A percentile compares a stretch with the other conserved stretches of the same genome.
Conservation (phyloP, 2,329 filamentous ascomycete species). For the Phialophora expanda region DNA sequence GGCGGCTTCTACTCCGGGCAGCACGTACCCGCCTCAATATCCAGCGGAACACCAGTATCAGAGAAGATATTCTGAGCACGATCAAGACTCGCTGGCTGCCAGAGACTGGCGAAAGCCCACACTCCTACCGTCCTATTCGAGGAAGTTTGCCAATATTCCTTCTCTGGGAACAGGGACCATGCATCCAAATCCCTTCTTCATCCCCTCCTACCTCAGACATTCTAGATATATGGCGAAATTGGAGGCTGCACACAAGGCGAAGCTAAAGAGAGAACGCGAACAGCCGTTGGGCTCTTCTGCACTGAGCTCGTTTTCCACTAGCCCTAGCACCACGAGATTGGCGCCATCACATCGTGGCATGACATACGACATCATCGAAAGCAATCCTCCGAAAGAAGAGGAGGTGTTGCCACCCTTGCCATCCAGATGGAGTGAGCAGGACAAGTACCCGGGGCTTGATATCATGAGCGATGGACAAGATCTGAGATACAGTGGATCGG, state of each 20-base stretch:
- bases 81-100: slow-evolving; percentile 55
- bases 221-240: slow-evolving; percentile 80
- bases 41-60: slow-evolving; percentile 43
- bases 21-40: slow-evolving; percentile 47
- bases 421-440: slow-evolving; percentile 77
- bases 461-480: slow-evolving; percentile 74
- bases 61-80: slow-evolving; percentile 49
- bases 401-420: slow-evolving; percentile 73
- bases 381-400: slow-evolving; percentile 65
- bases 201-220: slow-evolving; percentile 79
- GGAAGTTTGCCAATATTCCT: slow-evolving; percentile 51
- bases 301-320: slow-evolving; percentile 60
- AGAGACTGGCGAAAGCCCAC: slow-evolving; percentile 53
- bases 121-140: slow-evolving; percentile 54
- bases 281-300: slow-evolving; percentile 50
- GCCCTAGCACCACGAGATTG: slow-evolving; percentile 55
- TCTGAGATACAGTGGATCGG: slow-evolving; percentile 64
- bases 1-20: slow-evolving; percentile 42
- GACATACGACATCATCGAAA: slow-evolving; percentile 83
- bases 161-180: slow-evolving; percentile 38
- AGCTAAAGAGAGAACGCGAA: slow-evolving; percentile 58
- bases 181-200: slow-evolving; percentile 66
- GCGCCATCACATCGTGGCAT: slow-evolving; percentile 74
- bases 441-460: slow-evolving; percentile 76
- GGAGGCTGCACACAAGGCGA: slow-evolving; percentile 70